Conservation (phyloP, 1,284 basidiomycete genomes). For the Heliocybe sulcata region DNA sequence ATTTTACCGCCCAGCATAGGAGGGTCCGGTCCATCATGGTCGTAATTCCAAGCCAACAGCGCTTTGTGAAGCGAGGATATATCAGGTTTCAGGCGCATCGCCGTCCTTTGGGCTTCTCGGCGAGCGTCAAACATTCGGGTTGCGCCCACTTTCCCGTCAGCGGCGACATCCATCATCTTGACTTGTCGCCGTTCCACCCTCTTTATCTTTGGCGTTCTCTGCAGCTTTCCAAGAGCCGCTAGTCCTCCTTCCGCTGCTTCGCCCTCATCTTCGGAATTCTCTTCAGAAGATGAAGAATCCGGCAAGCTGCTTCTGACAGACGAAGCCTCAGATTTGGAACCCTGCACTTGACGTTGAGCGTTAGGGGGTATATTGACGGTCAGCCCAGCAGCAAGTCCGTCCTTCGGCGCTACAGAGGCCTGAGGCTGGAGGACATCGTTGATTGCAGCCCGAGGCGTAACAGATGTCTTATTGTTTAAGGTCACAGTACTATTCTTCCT, state of each 20-base stretch:
- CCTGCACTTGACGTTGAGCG: background rate
- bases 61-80: slow-evolving; percentile 72
- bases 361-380: too few relatives aligned
- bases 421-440: too few relatives aligned
- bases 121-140: slow-evolving; percentile 45
- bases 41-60: slow-evolving; percentile 87
- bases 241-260: slow-evolving; percentile 47
- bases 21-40: slow-evolving; percentile 55
- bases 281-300: slow-evolving; percentile 28
- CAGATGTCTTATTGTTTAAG: too few relatives aligned
- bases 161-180: slow-evolving; percentile 59
- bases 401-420: too few relatives aligned
- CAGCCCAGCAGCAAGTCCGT: too few relatives aligned
- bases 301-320: background rate
- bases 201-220: slow-evolving; percentile 52
- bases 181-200: slow-evolving; percentile 62
- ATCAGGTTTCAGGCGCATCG: slow-evolving; percentile 78
- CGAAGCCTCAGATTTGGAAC: background rate
- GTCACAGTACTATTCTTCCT: too few relatives aligned
- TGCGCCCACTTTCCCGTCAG: slow-evolving; percentile 30
- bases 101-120: slow-evolving; percentile 57
- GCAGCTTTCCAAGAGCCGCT: slow-evolving; percentile 54
- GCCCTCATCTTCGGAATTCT: slow-evolving; percentile 50
- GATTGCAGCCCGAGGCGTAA: too few relatives aligned
- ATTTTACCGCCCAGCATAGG: slow-evolving; percentile 30